Evolutionary conservation across 768 basidiomycete species (phyloP), one percentile per base, ranked within the genome.

Genomic region (Lactarius sanguifluus): DNA sequence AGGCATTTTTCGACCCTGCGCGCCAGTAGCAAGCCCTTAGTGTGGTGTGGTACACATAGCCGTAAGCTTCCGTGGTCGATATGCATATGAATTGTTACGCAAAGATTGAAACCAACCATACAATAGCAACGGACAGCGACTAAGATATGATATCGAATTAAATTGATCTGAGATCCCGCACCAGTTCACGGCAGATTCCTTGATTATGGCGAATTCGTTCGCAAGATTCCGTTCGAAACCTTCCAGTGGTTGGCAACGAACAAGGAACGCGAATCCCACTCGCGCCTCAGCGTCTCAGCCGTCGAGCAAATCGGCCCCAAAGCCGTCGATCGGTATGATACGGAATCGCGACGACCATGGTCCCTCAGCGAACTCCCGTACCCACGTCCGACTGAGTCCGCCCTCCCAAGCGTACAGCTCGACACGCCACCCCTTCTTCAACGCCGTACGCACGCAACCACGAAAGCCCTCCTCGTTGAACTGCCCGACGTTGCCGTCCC

Each of bases 391-490:
- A 75, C 92, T 94, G 66, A 93, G 75, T 1, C 91, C 90, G 57
- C 88, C 87, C 73, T 91, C 89, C 89, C 94, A 98, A 1, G 92
- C 91, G 77, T 94, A 95, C 72, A 98, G 73, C 78, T 98, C 96
- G n/a, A 98, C 94, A 64, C 82, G 83, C 96, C 96, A 98, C 2
- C 96, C 96, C 57, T 89, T 85, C 77, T 87, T 89, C 71, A 98
- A 78, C 5, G 96, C 96, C 15, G 88, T 87, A 64, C 91, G 80
- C 15, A 95, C 92, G 54, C 91, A 90, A 0, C 94, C 94, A 30
- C 95, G 75, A 78, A 97, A 98, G 7, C 96, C 96, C 72, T 94
- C 91, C 66, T 93, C 91, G 75, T 88, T 96, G 75, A 96, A 97
- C 74, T 96, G 91, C 6, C 92, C 91, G 12, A 90, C 88, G 72